Evolutionary conservation across 495 filamentous ascomycete species (phyloP), one percentile per base, ranked within the genome.

Genomic region (Ascodesmis nigricans): DNA sequence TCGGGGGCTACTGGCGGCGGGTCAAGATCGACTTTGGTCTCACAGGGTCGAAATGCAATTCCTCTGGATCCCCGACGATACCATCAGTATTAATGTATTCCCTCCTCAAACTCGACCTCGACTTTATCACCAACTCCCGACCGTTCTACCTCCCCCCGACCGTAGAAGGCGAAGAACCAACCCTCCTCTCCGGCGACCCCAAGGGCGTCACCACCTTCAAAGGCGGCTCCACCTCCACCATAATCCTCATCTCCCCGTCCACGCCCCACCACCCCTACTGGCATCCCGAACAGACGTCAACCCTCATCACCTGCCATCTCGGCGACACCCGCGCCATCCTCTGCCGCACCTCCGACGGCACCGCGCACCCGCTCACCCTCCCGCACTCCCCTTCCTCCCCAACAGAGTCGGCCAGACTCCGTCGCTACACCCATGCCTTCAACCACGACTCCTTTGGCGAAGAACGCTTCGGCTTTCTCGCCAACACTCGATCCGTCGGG

Each of bases 361-460:
- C 69, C 14, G 71, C 83, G 3, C 62, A 74, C 4, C 77, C 84
- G 1, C 45, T 91, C 0, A 95, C 90, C 0, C 74, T 67, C 9
- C 74, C 87, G 53, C 87, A 97, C 56, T 84, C 83, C 47, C 84
- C 87, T 0, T 78, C 71, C n/a, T 66, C 72, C 1, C 84, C 90
- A 0, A 58, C 67, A 34, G 87, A 97, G 57, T 71, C 75, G 8
- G 70, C 66, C 33, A 69, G 87, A 15, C 65, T 97, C 21, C 73
- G 82, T 3, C 75, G 83, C 33, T 93, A 77, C 47, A 78, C 80
- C 8, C 60, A 75, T 10, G 77, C 74, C 0, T 83, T 97, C 44
- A 71, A 90, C 15, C 91, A 84, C 0, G 87, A 97, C 52, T 87
- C 79, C 10, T 95, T 95, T 49, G 87, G 87, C 46, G 90, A 97